Evolutionary conservation across 1,284 basidiomycete species (phyloP), one percentile per base, ranked within the genome.

Genomic region (Cutaneotrichosporon daszewskae): DNA sequence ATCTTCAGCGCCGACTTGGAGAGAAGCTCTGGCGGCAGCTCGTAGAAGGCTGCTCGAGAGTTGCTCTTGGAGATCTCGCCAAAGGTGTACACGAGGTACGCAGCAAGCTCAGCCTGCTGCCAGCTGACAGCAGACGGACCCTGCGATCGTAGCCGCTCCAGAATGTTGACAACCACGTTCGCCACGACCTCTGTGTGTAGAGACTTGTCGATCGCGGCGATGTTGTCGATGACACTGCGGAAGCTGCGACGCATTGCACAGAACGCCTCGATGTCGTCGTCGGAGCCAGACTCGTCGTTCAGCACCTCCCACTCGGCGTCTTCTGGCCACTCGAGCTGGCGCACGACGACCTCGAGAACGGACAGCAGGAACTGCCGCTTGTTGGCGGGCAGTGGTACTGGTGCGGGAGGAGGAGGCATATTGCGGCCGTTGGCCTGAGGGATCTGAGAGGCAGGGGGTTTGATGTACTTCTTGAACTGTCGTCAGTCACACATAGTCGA

Each of bases 71-170:
- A 60, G 55, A 91, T 82, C 68, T 98, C 94, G 31, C 91, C 92
- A 60, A 90, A 98, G 26, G 92, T 86, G 66, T 83, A 96, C 1
- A 96, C 82, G 22, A 97, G 78, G 66, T 90, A 90, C 14, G 96
- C 74, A 0, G 88, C 90, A 17, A 98, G 77, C 68, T 99, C 95
- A 1, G 87, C 87, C 59, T 95, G 85, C 62, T 92, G 84, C 96
- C 96, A 99, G 38, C 85, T 79, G 17, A 95, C 60, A 54, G 59
- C 60, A 1, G 56, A 49, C 0, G 58, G 49, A 5, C 71, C 71
- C n/a, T 55, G 55, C 6, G 54, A 33, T 34, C 60, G 54, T 18
- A 66, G 54, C 1, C 59, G 45, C 40, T 69, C 62, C 4, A 70
- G 58, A 0, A 64, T 70, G 23, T 53, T 55, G 18, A 62, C 55